Base-by-base conservation (phyloP, 169 alveolate genomes). In the Ichthyophthirius multifiliis region DNA sequence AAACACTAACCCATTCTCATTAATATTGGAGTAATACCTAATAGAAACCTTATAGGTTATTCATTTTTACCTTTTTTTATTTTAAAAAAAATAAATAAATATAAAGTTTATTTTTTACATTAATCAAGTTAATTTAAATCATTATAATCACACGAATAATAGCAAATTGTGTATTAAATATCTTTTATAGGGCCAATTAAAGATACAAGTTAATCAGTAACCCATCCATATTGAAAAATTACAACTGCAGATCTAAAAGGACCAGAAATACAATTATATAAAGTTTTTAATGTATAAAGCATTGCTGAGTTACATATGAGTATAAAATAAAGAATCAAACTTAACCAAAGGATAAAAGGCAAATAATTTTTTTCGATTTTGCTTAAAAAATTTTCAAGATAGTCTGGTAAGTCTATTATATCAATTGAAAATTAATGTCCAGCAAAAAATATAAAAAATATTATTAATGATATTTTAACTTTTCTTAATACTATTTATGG, bases 161-260 rank as follows among this genome's bases (percentile, higher is more conserved):
- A 88, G 31, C 93, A 88, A 37, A 84, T 44, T 37, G 90, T 88
- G 65, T 88, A 88, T 71, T 88, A 90, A 41, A 84, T 27, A 81
- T 88, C 93, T 76, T 89, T 83, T 37, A 88, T 71, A 23, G 90
- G 88, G 2, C 88, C 84, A 0, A 83, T 78, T 3, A 88, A 76
- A 3, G 90, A 81, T 47, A 89, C 79, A 27, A 88, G 64, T 84
- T 88, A 83, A 80, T 88, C 93, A 76, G 85, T 84, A 74, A 84
- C 80, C 77, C 85, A 88, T 71, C 84, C 83, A 81, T 80, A 85
- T 73, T 55, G 71, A 23, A 27, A 55, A 15, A 39, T 34, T 10
- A 55, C 71, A 10, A 23, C 18, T 15, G 71, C 12, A 16, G 71
- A 23, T 16, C 71, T 34, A 23, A 55, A 55, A 20, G 71, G 71